Base-by-base conservation (phyloP, 1,139 yeast species). In the Yamadazyma siamensis region DNA sequence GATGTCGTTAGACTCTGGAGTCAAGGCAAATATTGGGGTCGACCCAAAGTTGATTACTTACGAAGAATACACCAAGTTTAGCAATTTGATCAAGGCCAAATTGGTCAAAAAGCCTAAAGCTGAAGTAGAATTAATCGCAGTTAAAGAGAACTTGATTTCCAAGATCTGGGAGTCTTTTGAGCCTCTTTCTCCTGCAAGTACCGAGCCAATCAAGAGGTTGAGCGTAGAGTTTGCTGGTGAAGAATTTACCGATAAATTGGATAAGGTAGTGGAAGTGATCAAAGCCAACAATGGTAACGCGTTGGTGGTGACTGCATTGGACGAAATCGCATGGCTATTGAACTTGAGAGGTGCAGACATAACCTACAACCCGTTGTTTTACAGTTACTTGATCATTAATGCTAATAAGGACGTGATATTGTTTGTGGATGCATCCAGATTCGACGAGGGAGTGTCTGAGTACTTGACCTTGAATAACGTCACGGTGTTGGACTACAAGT, bases 301-400 rank as follows among this genome's bases (percentile, higher is more conserved):
- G 36, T 40, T 86, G 40, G 74, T 85, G 5, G 66, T 87, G 6
- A 71, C 81, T 26, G 84, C 95, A 0, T 49, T 56, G 29, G 98
- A 91, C 59, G 96, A 91, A 50, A 75, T 89, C 39, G 95, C 96
- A 6, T 89, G 96, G 97, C 61, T 88, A 34, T 73, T 88, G 52
- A 91, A 91, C 50, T 65, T 91, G 43, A 74, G 97, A 46, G 97
- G 97, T 13, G 65, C 73, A 23, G 65, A 61, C 38, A 86, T 91
- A 41, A 83, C 79, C 23, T 94, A 67, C 59, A 91, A 89, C 52
- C 98, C 99, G 2, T 91, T 94, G 11, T 94, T 94, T 55, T 88
- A 76, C 61, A 70, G 94, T 28, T 91, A 85, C 52, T 68, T 87
- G 37, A 65, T 87, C 12, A 63, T 88, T 13, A 35, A 29, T 32